These are phyloP conservation scores for Solanum appendiculatum DNA, from an alignment of 257 asterid species.

Conservation along the genomic window DNA sequence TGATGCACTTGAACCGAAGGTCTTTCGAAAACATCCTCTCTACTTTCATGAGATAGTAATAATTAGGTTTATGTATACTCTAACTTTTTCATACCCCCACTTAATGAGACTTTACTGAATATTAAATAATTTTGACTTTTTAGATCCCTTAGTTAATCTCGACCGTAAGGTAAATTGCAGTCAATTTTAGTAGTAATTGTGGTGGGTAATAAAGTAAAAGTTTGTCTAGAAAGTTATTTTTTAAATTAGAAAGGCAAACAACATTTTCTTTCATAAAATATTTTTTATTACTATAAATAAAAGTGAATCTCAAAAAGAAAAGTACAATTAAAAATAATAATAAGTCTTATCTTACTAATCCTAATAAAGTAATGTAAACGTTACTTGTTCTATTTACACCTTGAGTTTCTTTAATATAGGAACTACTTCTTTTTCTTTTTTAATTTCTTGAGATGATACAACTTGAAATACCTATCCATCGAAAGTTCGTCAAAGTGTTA, in stretches of 20 bases:
- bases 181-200: not conserved
- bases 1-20: not conserved
- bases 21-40: no score
- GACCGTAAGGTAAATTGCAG: not conserved
- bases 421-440: not conserved
- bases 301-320: not conserved
- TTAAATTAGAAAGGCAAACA: not conserved
- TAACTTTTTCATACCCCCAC: not conserved
- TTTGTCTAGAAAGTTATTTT: not conserved
- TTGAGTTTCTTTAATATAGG: not conserved
- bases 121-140: not conserved
- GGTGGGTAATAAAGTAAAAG: not conserved
- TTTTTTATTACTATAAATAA: no score
- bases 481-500: not conserved
- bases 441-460: no score
- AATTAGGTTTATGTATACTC: not conserved
- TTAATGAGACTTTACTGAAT: no score
- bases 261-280: not conserved
- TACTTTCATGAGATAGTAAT: rapidly evolving
- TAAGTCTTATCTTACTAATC: not conserved
- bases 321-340: not conserved
- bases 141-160: not conserved
- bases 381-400: not conserved
- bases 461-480: no score
- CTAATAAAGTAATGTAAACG: not conserved